Conservation (phyloP, 139 green algal species). For the Klebsormidium nitens region DNA sequence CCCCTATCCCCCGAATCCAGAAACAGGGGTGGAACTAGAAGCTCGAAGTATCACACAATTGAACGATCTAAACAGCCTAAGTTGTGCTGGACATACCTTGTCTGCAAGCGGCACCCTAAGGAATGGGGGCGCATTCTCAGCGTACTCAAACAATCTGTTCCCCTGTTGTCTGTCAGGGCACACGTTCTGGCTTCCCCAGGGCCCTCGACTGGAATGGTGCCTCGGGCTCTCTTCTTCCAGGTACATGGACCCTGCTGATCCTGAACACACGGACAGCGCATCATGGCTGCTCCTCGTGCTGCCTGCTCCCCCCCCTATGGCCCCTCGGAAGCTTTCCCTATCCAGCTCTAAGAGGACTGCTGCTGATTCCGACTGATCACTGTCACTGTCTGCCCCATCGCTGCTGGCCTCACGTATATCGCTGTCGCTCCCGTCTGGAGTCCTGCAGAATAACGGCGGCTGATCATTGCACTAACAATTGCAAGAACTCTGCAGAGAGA, state of each 20-base stretch:
- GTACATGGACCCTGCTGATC: neutral
- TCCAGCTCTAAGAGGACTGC: no score
- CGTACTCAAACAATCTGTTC: slow-evolving; percentile 12
- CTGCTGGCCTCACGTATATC: no score
- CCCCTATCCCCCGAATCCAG: no score
- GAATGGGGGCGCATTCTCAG: slow-evolving; percentile 24
- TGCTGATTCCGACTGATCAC: no score
- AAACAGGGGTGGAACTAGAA: no score
- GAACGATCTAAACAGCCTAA: no score
- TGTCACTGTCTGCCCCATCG: no score
- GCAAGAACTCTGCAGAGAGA: no score
- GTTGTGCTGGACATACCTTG: slow-evolving; percentile 4
- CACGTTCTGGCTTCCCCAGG: neutral
- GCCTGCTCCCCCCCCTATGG: neutral
- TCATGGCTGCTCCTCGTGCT: neutral
- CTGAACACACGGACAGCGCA: neutral
- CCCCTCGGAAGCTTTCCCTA: neutral
- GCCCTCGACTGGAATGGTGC: neutral
- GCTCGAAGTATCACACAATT: no score
- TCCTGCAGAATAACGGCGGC: no score
- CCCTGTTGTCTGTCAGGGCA: neutral
- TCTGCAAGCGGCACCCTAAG: slow-evolving; percentile 21
- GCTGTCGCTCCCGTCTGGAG: no score
- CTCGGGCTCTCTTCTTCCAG: neutral
- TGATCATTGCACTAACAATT: no score